Evolutionary conservation across 768 basidiomycete species (phyloP), one percentile per base, ranked within the genome.

Genomic region (Tricholoma sp.): DNA sequence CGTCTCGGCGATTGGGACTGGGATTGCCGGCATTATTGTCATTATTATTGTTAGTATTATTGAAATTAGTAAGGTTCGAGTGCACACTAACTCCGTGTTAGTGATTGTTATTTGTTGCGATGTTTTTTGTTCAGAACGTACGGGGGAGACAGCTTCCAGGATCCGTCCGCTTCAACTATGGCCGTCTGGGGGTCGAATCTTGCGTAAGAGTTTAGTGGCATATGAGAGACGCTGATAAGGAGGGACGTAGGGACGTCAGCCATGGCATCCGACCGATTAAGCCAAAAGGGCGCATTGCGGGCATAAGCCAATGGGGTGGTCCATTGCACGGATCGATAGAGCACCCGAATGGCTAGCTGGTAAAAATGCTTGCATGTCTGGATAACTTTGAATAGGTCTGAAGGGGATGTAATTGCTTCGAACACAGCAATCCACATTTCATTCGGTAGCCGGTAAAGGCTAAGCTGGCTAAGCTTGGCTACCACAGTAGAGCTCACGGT

Each of bases 311-410:
- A 50, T 1, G 63, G 65, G 11, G 41, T 54, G 1, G 52, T 42
- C 61, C 63, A 66, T 12, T 58, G 58, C 8, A 66, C 20, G 8
- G 60, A 53, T 49, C 63, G 61, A 48, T 61, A 60, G 36, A 66
- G 61, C 7, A 57, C 52, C 8, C 58, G 49, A 15, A 64, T 57
- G 2, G 58, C 63, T 24, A 64, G 53, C 3, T 55, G 52, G 36
- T 61, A 59, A 49, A 62, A 59, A 34, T 52, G 47, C 29, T 61
- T 59, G 53, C 61, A 62, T 0, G 59, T 57, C 15, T 52, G 54
- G 3, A 62, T 54, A 13, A 64, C 54, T 53, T 52, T 55, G 6
- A 59, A 50, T 15, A 64, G 57, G 49, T 64, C 63, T 4, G 61
- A 32, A 6, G 63, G 56, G 6, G 53, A 29, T 1, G 45, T 52